Conservation (phyloP, 225 moss, liverwort and hornwort species). For the Pseudisothecium myosuroides region DNA sequence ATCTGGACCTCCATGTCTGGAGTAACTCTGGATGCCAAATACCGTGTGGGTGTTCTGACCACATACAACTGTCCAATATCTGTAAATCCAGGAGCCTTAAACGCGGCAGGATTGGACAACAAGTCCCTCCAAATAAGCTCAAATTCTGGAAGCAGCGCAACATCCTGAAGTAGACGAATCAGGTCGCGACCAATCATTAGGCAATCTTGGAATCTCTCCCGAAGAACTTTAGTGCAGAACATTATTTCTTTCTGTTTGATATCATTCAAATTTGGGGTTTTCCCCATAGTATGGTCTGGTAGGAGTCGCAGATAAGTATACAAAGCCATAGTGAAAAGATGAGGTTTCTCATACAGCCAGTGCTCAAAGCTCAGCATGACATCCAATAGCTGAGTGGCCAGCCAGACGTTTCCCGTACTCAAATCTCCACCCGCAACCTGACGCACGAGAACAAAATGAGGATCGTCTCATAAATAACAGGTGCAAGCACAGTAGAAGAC, state of each 20-base stretch:
- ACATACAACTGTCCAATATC: slow-evolving; percentile 90
- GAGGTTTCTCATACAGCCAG: slow-evolving; percentile 67
- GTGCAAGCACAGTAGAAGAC: background rate
- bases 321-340: slow-evolving; percentile 76
- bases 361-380: slow-evolving; percentile 67
- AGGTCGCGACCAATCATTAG: slow-evolving; percentile 85
- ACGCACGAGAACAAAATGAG: background rate
- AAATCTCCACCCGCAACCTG: slow-evolving; percentile 95
- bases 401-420: slow-evolving; percentile 75
- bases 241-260: slow-evolving; percentile 79
- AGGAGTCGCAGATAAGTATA: slow-evolving; percentile 92
- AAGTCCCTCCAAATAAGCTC: slow-evolving; percentile 87
- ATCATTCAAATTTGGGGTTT: slow-evolving; percentile 42
- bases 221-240: slow-evolving; percentile 78
- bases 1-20: slow-evolving; percentile 97
- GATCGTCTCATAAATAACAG: too few species aligned
- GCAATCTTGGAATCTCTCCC: slow-evolving; percentile 92
- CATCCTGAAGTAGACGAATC: slow-evolving; percentile 90
- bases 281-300: slow-evolving; percentile 79
- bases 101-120: slow-evolving; percentile 66
- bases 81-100: slow-evolving; percentile 73
- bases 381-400: slow-evolving; percentile 82
- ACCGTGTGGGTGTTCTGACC: slow-evolving; percentile 78
- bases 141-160: slow-evolving; percentile 84
- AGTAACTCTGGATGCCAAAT: slow-evolving; percentile 82